Conservation (phyloP, 306 rosid species). For the Fagus sylvatica region DNA sequence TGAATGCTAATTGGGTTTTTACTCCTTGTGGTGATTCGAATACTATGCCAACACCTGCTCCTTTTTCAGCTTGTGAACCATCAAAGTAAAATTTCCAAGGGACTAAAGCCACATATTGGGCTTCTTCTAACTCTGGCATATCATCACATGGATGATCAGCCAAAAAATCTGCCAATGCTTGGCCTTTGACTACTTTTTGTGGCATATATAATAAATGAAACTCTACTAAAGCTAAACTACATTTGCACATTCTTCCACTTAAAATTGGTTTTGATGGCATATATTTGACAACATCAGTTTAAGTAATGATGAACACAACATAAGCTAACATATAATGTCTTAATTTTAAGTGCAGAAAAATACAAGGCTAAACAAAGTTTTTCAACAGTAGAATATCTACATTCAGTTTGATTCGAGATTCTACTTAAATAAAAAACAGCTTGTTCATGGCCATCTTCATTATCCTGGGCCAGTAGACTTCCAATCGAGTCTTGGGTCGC, state of each 20-base stretch:
- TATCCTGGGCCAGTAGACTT: background rate
- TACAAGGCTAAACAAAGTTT: background rate
- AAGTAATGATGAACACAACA: background rate
- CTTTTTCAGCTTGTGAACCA: fast-evolving
- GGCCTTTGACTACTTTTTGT: background rate
- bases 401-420: background rate
- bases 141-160: background rate
- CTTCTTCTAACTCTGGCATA: no score
- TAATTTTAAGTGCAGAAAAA: background rate
- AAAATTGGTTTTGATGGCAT: no score
- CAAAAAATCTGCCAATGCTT: background rate
- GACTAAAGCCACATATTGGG: no score
- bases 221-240: background rate
- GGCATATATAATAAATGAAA: background rate
- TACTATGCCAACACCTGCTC: background rate
- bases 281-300: background rate
- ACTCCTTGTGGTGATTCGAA: no score
- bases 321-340: background rate
- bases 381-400: background rate
- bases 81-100: background rate
- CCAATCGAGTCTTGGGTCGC: background rate
- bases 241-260: background rate
- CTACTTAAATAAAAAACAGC: background rate
- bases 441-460: background rate
- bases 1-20: no score